Percentiles rank a stretch among this genome's conserved stretches.
phyloP scores from a whole-genome alignment of 805 yeast species.

The Myxozyma kluyveri region DNA sequence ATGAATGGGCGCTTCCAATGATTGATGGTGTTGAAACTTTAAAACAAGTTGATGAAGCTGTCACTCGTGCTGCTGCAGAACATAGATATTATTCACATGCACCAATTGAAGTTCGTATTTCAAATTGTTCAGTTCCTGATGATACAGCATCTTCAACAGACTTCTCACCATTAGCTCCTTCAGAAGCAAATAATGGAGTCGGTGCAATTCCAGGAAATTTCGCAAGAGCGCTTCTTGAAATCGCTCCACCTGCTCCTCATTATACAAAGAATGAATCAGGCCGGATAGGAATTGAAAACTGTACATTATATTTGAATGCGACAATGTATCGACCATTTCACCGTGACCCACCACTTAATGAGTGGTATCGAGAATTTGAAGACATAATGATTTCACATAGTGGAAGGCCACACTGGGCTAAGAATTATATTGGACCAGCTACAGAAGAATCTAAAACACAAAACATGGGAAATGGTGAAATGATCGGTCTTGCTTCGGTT shows the following conservation, averaged over 20 bases:
- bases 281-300: conserved; percentile 61
- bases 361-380: conserved; percentile 84
- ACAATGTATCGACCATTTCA: conserved; percentile 95
- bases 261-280: conserved; percentile 40
- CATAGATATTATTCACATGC: conserved; percentile 84
- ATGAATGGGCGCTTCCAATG: conserved; percentile 96
- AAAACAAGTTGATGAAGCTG: conserved; percentile 57
- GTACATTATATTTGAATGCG: conserved; percentile 85
- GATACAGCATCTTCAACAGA: conserved; percentile 28
- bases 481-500: conserved; percentile 73
- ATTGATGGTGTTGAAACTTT: conserved; percentile 32
- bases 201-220: conserved; percentile 87
- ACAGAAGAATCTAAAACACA: conserved; percentile 37
- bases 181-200: conserved; percentile 16
- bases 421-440: conserved; percentile 72
- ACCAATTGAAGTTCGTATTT: conserved; percentile 91
- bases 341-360: conserved; percentile 62
- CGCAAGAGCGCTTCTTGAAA: conserved; percentile 76
- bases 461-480: conserved; percentile 55
- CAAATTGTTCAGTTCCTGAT: conserved; percentile 57
- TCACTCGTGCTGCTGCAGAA: conserved; percentile 55
- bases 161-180: conserved; percentile 16
- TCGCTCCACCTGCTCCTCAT: conserved; percentile 66
- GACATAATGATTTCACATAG: conserved; percentile 69
- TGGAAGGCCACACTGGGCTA: conserved; percentile 99